Base-by-base conservation (phyloP, 768 basidiomycete genomes). In the Suillus clintonianus region DNA sequence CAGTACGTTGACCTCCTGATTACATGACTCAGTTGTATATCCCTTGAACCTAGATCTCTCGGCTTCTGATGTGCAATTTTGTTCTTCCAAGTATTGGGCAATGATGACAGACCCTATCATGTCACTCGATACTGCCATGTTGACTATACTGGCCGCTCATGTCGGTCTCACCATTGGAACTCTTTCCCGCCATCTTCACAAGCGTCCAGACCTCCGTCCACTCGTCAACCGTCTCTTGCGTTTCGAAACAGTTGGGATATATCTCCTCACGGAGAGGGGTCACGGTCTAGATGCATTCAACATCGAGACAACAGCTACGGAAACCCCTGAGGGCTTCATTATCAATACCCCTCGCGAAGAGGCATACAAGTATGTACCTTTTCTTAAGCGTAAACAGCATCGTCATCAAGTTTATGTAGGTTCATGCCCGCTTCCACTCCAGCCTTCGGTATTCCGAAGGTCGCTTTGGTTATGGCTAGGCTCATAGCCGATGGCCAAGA, bases 281-380 rank as follows among this genome's bases (percentile, higher is more conserved):
- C 87, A 88, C 63, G 86, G 85, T 15, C 72, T 87, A n/a, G 86
- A 87, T 53, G 82, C 85, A 1, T 82, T 84, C 67, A 85, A 88
- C 67, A 80, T 87, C 11, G 86, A 88, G 70, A 88, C 87, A 8
- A 88, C 85, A 15, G 87, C 85, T 13, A 85, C 82, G 0, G 79
- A 78, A 62, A 83, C 80, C 1, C 57, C 74, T 3, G 74, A 81
- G 63, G 86, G 86, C 3, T 87, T 83, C 64, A 77, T 85, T 48
- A 80, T 88, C 39, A 74, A 87, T 64, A 85, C 86, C 0, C 85
- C 85, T 42, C 74, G 82, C 42, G 82, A 85, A 66, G 84, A 86
- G 71, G 86, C 86, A 37, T 81, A 83, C 51, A 88, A 88, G 86
- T 86, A 68, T 62, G 82, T 69, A 17, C 32, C 42, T 30, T n/a